Conservation (phyloP, 768 basidiomycete species). For the Auricularia auricula-judae region DNA sequence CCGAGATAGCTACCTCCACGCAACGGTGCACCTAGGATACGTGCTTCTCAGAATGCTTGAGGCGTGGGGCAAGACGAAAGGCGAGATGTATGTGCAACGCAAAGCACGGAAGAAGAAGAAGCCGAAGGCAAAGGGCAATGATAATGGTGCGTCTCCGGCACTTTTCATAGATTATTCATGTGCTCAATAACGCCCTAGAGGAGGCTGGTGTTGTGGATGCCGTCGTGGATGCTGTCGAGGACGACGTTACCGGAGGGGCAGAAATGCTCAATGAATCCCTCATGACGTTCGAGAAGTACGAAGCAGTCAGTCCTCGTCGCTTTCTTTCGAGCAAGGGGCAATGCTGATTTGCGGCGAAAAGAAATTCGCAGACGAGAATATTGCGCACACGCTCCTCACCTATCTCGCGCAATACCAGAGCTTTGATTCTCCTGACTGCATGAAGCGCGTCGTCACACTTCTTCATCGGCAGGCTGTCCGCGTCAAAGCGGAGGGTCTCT, state of each 20-base stretch:
- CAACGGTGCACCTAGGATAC: conserved; percentile 75
- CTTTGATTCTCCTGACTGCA: conserved; percentile 64
- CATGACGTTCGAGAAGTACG: conserved; percentile 87
- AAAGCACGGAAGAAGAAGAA: conserved; percentile 38
- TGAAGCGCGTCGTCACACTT: conserved; percentile 82
- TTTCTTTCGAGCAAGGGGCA: background rate
- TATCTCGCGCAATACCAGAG: conserved; percentile 81
- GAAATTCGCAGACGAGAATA: conserved; percentile 85
- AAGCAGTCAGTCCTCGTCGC: conserved; percentile 46
- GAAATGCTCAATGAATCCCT: conserved; percentile 69
- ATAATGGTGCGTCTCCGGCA: conserved; percentile 1
- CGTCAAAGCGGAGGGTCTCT: conserved; percentile 87
- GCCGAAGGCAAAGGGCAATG: conserved; percentile 13
- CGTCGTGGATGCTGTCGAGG: conserved; percentile 50
- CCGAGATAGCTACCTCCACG: conserved; percentile 74
- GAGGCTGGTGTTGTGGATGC: conserved; percentile 57
- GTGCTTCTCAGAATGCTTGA: conserved; percentile 85
- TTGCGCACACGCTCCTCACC: conserved; percentile 71
- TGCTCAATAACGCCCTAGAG: conserved; percentile 9
- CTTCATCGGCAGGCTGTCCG: conserved; percentile 86
- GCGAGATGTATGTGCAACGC: conserved; percentile 60
- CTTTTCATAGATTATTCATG: background rate
- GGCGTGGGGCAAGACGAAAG: conserved; percentile 65
- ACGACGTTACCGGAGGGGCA: conserved; percentile 37
- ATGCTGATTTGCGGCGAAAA: conserved; percentile 19